Evolutionary conservation across 2,329 filamentous ascomycete genomes (phyloP).

Genomic region (Didymosphaeria variabile): DNA sequence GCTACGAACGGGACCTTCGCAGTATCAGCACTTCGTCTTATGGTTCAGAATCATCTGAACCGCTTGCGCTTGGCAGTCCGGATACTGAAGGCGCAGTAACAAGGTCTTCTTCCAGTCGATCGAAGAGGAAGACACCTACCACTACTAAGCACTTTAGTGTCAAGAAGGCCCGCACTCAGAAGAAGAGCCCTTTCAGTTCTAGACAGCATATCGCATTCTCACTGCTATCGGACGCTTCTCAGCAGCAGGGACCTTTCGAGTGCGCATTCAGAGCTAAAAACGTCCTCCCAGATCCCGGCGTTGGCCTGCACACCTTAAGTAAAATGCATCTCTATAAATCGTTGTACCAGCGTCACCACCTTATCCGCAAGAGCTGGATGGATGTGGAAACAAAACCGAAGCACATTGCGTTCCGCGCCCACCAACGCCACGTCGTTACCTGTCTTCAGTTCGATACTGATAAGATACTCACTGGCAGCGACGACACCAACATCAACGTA

Average conservation of each 20-base stretch:
- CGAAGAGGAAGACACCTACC: conserved; percentile 50
- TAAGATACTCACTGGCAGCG: conserved; percentile 96
- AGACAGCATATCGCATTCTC: conserved; percentile 55
- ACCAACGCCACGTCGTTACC: conserved; percentile 95
- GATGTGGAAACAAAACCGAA: conserved; percentile 80
- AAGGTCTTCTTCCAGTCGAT: conserved; percentile 43
- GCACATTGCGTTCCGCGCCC: conserved; percentile 95
- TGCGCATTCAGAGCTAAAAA: conserved; percentile 84
- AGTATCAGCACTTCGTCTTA: conserved; percentile 50
- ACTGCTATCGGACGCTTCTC: conserved; percentile 57
- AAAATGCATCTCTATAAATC: conserved; percentile 95
- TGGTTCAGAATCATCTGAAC: conserved; percentile 34
- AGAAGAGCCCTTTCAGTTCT: conserved; percentile 60
- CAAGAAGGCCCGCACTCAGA: conserved; percentile 62
- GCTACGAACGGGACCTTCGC: conserved; percentile 83
- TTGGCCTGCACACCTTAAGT: conserved; percentile 80
- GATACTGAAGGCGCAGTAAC: conserved; percentile 42
- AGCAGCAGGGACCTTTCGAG: conserved; percentile 82
- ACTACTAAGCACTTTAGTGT: conserved; percentile 48
- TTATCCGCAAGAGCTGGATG: conserved; percentile 94
- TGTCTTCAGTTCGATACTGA: conserved; percentile 98
- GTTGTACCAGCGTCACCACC: conserved; percentile 89
- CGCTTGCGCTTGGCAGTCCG: conserved; percentile 21
- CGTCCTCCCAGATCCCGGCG: conserved; percentile 81
- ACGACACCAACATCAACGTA: conserved; percentile 97